A percentile compares a stretch with the other conserved stretches of the same genome.
Evolutionary conservation across 2,329 filamentous ascomycete species (phyloP).

Genomic region (Zymoseptoria tritici): DNA sequence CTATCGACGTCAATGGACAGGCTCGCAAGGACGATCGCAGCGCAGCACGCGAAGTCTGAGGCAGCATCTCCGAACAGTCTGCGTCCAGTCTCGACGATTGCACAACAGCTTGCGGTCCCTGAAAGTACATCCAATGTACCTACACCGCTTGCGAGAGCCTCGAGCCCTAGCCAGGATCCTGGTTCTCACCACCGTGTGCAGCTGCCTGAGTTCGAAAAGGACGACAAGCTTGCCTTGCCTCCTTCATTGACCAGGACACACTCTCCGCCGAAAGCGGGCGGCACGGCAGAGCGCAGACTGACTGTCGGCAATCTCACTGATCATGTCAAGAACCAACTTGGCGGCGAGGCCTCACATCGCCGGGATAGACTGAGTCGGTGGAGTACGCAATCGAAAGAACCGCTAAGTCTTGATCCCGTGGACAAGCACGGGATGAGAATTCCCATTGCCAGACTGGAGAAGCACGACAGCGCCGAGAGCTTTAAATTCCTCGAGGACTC

Average conservation of each 20-base stretch:
- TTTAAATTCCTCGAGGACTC: constrained; percentile 59
- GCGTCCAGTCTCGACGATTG: constrained; percentile 17
- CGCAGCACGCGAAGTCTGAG: constrained; percentile 16
- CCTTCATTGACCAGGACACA: constrained; percentile 18
- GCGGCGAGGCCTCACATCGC: constrained; percentile 7
- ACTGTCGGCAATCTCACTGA: constrained; percentile 19
- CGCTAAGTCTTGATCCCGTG: constrained; percentile 20
- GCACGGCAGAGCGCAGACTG: constrained; percentile 8
- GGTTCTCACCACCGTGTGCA: constrained; percentile 22
- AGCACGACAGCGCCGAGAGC: constrained; percentile 54
- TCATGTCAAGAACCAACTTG: constrained; percentile 15
- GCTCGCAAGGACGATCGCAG: constrained; percentile 11
- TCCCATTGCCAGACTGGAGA: constrained; percentile 33
- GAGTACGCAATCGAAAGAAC: constrained; percentile 21
- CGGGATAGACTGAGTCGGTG: constrained; percentile 21
- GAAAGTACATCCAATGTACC: constrained; percentile 47
- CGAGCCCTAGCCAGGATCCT: constrained; percentile 5
- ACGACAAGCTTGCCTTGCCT: constrained; percentile 19
- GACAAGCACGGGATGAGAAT: constrained; percentile 22
- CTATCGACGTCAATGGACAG: constrained; percentile 10
- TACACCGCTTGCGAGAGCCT: constrained; percentile 45
- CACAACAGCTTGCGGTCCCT: constrained; percentile 17
- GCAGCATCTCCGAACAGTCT: constrained; percentile 10
- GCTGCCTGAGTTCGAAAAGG: constrained; percentile 24
- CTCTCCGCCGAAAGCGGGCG: neutral